Evolutionary conservation across 202 grass and related monocot species (phyloP).

Genomic region (Digitaria exilis): DNA sequence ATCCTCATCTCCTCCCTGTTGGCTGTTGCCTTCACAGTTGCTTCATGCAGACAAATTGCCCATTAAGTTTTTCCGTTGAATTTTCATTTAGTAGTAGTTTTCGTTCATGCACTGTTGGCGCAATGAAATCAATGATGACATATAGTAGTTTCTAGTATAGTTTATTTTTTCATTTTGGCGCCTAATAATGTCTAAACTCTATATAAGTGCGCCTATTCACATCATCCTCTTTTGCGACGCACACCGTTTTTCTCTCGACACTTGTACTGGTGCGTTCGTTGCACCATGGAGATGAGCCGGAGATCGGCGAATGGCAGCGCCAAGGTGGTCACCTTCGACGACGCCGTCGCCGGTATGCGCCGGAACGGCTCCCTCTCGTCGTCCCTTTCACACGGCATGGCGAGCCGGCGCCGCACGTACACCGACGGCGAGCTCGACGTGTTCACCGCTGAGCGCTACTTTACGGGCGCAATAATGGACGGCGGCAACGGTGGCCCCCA

Average conservation of each 20-base stretch:
- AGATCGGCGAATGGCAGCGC: slow-evolving; percentile 29
- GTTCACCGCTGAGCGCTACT: slow-evolving; percentile 84
- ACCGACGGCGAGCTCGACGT: slow-evolving; percentile 88
- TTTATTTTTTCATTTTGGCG: background rate
- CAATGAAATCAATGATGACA: background rate
- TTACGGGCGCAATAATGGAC: slow-evolving; percentile 67
- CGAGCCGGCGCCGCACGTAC: slow-evolving; percentile 42
- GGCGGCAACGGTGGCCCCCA: background rate
- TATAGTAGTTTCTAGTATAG: background rate
- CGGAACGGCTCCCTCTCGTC: slow-evolving; percentile 55
- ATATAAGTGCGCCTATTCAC: slow-evolving; percentile 36
- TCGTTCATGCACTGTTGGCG: background rate
- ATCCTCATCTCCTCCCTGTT: slow-evolving; percentile 37
- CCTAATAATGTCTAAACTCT: background rate
- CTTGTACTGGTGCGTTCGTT: background rate
- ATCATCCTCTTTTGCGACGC: background rate
- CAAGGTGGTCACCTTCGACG: slow-evolving; percentile 33
- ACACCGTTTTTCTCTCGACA: background rate
- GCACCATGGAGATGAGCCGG: slow-evolving; percentile 41
- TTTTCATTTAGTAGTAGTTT: background rate
- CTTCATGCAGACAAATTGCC: slow-evolving; percentile 34
- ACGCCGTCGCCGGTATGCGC: slow-evolving; percentile 14
- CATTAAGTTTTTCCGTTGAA: background rate
- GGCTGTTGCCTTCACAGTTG: slow-evolving; percentile 32
- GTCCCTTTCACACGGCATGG: slow-evolving; percentile 43